Evolutionary conservation across 169 alveolate genomes (phyloP), one percentile per base, ranked within the genome.

Genomic region (Plasmodium vivax): DNA sequence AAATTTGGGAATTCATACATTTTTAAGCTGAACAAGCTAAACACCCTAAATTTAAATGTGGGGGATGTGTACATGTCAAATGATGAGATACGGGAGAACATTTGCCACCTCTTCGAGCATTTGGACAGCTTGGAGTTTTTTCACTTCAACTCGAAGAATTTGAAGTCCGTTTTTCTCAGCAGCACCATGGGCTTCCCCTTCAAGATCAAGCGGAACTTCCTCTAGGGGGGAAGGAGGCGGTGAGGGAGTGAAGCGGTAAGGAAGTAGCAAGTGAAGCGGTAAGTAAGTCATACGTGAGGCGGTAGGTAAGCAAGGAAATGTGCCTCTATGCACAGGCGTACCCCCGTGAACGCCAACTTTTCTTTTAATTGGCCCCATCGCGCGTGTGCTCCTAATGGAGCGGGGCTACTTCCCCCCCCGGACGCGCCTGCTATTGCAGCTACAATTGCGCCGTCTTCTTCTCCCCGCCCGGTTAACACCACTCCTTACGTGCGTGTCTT

Each of bases 21-120:
- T 27, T 82, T 96, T 47, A 92, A 95, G 54, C 75, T 97, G 34
- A 97, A 96, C 77, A 95, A 95, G 75, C 92, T 93, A 41, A 97
- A 97, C 56, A 97, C 96, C 45, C 83, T 96, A 74, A 96, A 96
- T 93, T 92, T 96, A 85, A 96, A 96, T 85, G 95, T 96, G 74
- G 98, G 97, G 3, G 98, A 96, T 84, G 97, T 96, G n/a, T 79
- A 96, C 43, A 96, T 96, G 98, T 82, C 97, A 36, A 79, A 72
- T 80, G 98, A 96, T 72, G 95, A 96, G 56, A 96, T 96, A n/a
- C 93, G 97, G 45, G 95, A 95, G 82, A 96, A 96, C 74, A 79
- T 96, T 41, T 58, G 73, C 8, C 47, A 90, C 45, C 51, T 90
- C 3, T 90, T 90, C 82, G 94, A 90, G 6, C 74, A 80, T 80